phyloP scores from a whole-genome alignment of 495 filamentous ascomycete species.

The Penicillium desertorum region DNA sequence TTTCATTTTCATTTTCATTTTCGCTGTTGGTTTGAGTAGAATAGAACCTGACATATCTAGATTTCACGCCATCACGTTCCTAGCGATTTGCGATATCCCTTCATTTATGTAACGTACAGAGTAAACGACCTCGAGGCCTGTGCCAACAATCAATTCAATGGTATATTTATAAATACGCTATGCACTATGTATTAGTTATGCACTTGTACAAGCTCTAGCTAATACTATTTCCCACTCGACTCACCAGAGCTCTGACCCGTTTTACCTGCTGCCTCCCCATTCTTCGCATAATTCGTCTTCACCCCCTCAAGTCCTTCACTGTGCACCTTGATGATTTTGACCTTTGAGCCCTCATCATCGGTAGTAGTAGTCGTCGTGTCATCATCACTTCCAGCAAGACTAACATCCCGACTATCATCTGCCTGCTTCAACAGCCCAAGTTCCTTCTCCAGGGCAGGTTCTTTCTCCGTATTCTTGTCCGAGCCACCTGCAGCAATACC shows the following conservation, averaged over 20 bases:
- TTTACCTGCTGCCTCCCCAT: conserved; percentile 1
- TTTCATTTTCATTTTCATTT: neutral
- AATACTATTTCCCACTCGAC: neutral
- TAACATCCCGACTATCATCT: conserved; percentile 60
- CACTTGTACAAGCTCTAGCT: neutral
- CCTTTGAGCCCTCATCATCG: conserved; percentile 18
- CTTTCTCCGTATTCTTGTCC: conserved; percentile 13
- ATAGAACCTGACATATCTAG: neutral
- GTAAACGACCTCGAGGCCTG: neutral
- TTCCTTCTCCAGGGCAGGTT: conserved; percentile 48
- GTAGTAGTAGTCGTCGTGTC: conserved; percentile 30
- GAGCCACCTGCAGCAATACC: conserved; percentile 9
- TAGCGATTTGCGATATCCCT: neutral
- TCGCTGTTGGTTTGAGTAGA: neutral
- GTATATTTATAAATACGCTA: neutral
- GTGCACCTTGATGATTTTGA: conserved; percentile 9
- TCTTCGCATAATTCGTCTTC: conserved; percentile 29
- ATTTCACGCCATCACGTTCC: neutral
- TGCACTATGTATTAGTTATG: conserved; percentile 2
- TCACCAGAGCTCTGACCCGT: neutral
- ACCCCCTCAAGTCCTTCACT: conserved; percentile 34
- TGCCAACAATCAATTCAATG: neutral
- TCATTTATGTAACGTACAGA: conserved; percentile 1
- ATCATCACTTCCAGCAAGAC: conserved; percentile 63
- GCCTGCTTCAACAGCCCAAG: conserved; percentile 65